Evolutionary conservation across 139 green algal species (phyloP).

Genomic region (Closterium sp.): DNA sequence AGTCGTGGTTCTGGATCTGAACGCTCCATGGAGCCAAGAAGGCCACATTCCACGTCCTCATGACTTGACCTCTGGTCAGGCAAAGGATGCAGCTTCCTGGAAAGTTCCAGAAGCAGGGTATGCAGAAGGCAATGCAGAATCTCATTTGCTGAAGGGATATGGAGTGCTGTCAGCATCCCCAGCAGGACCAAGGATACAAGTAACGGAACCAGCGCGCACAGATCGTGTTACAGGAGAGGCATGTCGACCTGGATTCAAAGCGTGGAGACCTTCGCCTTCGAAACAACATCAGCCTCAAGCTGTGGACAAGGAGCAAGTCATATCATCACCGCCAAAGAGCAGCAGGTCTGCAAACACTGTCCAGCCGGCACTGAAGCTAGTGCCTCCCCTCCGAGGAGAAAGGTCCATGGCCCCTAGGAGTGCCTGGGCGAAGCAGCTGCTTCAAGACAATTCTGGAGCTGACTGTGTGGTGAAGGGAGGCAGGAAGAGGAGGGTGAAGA

Average conservation of each 20-base stretch:
- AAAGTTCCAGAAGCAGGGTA: background rate
- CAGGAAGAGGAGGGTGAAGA: background rate
- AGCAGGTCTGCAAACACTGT: background rate
- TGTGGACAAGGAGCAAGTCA: background rate
- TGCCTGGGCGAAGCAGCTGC: background rate
- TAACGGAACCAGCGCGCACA: background rate
- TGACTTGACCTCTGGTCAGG: background rate
- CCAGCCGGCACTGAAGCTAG: background rate
- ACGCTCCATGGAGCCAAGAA: background rate
- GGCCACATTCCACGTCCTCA: background rate
- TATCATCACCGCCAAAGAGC: background rate
- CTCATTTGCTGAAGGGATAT: background rate
- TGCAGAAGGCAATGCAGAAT: background rate
- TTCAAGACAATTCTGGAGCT: background rate
- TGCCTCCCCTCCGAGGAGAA: background rate
- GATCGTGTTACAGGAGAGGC: background rate
- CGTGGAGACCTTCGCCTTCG: background rate
- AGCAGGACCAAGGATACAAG: background rate
- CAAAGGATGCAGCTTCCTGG: background rate
- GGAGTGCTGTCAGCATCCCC: background rate
- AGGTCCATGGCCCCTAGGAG: background rate
- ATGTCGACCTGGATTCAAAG: background rate
- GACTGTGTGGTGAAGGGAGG: background rate
- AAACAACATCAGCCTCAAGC: background rate
- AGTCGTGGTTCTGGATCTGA: background rate